Percentiles rank a stretch among this genome's conserved stretches.
Conservation (phyloP, 148 eudicot genomes). For the Chenopodium album region DNA sequence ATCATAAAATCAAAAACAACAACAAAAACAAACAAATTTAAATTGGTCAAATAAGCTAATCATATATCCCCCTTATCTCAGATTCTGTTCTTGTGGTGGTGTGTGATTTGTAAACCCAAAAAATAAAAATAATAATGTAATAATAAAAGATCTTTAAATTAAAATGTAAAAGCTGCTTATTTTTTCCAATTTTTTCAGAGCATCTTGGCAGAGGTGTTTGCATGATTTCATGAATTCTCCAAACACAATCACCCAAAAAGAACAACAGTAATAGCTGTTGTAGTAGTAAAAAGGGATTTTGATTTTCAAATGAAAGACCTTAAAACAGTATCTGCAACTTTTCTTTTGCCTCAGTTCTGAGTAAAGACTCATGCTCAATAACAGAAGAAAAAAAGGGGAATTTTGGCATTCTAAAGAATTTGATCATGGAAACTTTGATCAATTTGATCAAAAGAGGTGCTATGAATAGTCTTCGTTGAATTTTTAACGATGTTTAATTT, state of each 20-base stretch:
- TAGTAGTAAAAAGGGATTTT: background rate
- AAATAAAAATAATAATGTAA: constrained; percentile 20
- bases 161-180: constrained; percentile 41
- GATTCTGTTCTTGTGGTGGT: constrained; percentile 59
- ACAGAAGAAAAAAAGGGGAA: constrained; percentile 11
- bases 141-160: constrained; percentile 12
- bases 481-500: too few relatives aligned
- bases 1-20: background rate
- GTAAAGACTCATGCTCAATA: constrained; percentile 11
- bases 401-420: constrained; percentile 13
- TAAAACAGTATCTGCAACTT: constrained; percentile 20
- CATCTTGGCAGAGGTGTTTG: constrained; percentile 42
- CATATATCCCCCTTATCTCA: constrained; percentile 46
- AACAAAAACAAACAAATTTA: constrained; percentile 4
- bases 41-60: constrained; percentile 18
- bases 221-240: constrained; percentile 19
- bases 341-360: constrained; percentile 15
- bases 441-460: background rate
- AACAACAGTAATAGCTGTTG: background rate
- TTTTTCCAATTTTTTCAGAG: constrained; percentile 43
- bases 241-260: constrained; percentile 10
- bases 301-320: constrained; percentile 5
- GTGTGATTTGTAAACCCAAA: constrained; percentile 47
- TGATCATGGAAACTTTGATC: background rate
- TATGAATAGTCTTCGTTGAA: too few relatives aligned